Base-by-base conservation (phyloP, 2,329 filamentous ascomycete species). In the Paraconiothyrium brasiliense region DNA sequence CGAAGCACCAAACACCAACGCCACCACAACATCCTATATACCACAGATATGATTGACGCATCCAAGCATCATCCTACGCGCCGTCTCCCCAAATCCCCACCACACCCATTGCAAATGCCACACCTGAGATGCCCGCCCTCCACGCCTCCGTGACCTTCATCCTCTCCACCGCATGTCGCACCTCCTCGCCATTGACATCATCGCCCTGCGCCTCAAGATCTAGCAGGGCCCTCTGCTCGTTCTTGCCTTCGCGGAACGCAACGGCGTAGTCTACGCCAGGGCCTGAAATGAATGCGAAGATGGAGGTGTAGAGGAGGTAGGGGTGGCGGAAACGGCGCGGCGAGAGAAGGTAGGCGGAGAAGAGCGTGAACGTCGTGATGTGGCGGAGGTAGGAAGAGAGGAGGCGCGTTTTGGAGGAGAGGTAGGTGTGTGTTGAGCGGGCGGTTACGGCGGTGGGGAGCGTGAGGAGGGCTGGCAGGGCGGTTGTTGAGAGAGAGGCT, bases 281-380 rank as follows among this genome's bases (percentile, higher is more conserved):
- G 14, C 83, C 80, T 1, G 82, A 81, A 13, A 70, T 58, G 43
- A 85, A 83, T 47, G 89, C 86, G 60, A 93, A 85, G 30, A 93
- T 80, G 2, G 89, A 89, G 14, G 92, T 93, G 88, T 95, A 97
- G 61, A 97, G 80, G 30, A 97, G 88, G 77, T 97, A 98, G 0
- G 94, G 94, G 77, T 98, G 94, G 75, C 91, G 89, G 69, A 87
- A 85, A 59, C 89, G 86, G 30, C 87, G 85, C 0, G 93, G 91
- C 2, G 93, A 94, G 67, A 96, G 83, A 48, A 85, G 78, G 79
- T 90, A 97, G 65, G 93, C 92, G 67, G 94, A 86, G 69, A 92
- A 82, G 72, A 97, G 89, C 34, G 92, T 88, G 56, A 87, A 82
- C 57, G 88, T 86, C 56, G 92, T 89, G 69, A 96, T 79, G 67